A percentile compares a stretch with the other conserved stretches of the same genome.
Conservation (phyloP, 805 yeast genomes). For the Yarrowia sp. region DNA sequence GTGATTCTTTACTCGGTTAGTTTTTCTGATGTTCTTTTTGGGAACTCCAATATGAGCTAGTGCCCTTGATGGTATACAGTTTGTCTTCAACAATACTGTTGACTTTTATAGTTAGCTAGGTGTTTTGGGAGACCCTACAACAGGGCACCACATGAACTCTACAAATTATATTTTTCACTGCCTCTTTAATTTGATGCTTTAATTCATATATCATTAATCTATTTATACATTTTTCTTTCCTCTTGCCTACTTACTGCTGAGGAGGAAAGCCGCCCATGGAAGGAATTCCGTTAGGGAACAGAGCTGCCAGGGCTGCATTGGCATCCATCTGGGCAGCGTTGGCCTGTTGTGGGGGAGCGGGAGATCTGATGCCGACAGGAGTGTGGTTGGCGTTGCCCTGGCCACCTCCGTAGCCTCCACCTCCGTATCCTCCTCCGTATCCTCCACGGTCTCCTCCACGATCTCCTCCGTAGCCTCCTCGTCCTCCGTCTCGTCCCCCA, state of each 20-base stretch:
- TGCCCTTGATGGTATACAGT: no score
- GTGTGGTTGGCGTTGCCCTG: slow-evolving; percentile 11
- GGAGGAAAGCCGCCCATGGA: slow-evolving; percentile 21
- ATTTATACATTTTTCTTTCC: background rate
- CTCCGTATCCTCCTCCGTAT: slow-evolving; percentile 3
- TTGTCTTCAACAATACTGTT: no score
- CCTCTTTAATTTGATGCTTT: background rate
- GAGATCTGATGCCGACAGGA: slow-evolving; percentile 6
- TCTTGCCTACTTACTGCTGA: background rate
- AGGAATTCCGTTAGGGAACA: slow-evolving; percentile 27
- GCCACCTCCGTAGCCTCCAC: slow-evolving; percentile 5
- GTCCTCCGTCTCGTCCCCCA: slow-evolving; percentile 18
- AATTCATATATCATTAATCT: background rate
- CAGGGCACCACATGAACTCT: background rate
- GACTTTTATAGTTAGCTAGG: no score
- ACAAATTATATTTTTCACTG: background rate
- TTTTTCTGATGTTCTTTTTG: no score
- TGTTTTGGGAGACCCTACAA: no score
- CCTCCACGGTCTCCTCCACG: background rate
- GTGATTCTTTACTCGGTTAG: no score
- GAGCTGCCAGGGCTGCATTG: slow-evolving; percentile 26
- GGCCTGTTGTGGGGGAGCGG: slow-evolving; percentile 4
- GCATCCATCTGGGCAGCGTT: slow-evolving; percentile 24
- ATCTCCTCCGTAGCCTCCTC: slow-evolving; percentile 8
- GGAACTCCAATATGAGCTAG: no score